Conservation (phyloP, 2,329 filamentous ascomycete species). For the Aspergillus vadensis region DNA sequence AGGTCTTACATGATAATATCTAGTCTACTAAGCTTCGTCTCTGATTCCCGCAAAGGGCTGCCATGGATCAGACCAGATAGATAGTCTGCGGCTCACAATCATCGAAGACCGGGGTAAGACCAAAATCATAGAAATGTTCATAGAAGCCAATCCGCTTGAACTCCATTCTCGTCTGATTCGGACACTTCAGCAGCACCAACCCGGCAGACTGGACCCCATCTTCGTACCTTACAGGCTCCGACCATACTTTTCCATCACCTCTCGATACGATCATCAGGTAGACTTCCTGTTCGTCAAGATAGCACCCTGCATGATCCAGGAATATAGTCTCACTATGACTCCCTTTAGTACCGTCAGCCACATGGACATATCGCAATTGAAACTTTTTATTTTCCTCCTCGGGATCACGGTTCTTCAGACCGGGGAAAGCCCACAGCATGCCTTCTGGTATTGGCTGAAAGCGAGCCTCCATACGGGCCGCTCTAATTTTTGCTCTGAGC, state of each 20-base stretch:
- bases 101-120: neutral
- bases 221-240: neutral
- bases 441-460: neutral
- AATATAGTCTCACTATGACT: neutral
- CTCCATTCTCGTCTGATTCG: neutral
- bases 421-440: neutral
- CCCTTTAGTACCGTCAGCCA: neutral
- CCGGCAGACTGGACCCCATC: neutral
- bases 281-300: neutral
- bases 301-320: neutral
- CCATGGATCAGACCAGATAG: neutral
- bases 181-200: neutral
- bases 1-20: no score
- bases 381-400: neutral
- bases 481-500: neutral
- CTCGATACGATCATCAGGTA: neutral
- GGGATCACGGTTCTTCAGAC: neutral
- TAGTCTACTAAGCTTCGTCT: no score
- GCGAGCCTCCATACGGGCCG: neutral
- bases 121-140: neutral
- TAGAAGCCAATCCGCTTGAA: neutral
- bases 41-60: no score
- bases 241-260: neutral
- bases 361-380: neutral
- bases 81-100: neutral